phyloP scores from a whole-genome alignment of 768 basidiomycete genomes.

The Hirschioporus abietinus region DNA sequence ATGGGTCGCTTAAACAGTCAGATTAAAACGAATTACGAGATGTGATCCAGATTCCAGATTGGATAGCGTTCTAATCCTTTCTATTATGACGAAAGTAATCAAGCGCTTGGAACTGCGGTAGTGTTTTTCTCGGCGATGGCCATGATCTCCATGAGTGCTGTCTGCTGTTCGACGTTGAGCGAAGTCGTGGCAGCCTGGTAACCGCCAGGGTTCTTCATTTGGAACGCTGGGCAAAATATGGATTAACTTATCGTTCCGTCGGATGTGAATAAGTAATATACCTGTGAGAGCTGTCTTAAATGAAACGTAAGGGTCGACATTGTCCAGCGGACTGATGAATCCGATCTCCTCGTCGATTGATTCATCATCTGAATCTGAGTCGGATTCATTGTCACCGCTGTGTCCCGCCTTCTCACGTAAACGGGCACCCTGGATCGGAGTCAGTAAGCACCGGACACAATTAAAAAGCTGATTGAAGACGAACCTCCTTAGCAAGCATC shows the following conservation, averaged over 20 bases:
- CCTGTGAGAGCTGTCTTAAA: constrained; percentile 79
- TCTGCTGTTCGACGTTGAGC: constrained; percentile 71
- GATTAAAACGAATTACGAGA: not conserved
- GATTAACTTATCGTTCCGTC: constrained; percentile 9
- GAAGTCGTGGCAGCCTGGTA: constrained; percentile 73
- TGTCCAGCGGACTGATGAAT: constrained; percentile 80
- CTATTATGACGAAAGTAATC: not conserved
- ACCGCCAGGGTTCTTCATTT: constrained; percentile 59
- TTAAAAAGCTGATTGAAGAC: constrained; percentile 9
- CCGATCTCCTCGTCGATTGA: constrained; percentile 79
- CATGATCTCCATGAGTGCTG: constrained; percentile 83
- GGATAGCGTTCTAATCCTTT: not conserved
- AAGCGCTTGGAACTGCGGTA: not conserved
- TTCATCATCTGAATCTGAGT: constrained; percentile 41
- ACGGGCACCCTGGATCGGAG: constrained; percentile 53
- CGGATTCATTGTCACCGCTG: constrained; percentile 28
- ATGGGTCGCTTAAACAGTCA: not conserved
- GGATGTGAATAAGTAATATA: constrained; percentile 30
- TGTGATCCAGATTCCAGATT: not conserved
- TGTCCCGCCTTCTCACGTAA: constrained; percentile 46
- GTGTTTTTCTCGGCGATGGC: constrained; percentile 49
- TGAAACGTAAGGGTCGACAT: constrained; percentile 66
- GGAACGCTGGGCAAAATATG: constrained; percentile 47
- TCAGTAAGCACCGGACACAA: constrained; percentile 2
- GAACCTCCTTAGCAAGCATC: constrained; percentile 76